Evolutionary conservation across 169 alveolate genomes (phyloP), one percentile per base, ranked within the genome.

Genomic region (Plasmodium ovale): DNA sequence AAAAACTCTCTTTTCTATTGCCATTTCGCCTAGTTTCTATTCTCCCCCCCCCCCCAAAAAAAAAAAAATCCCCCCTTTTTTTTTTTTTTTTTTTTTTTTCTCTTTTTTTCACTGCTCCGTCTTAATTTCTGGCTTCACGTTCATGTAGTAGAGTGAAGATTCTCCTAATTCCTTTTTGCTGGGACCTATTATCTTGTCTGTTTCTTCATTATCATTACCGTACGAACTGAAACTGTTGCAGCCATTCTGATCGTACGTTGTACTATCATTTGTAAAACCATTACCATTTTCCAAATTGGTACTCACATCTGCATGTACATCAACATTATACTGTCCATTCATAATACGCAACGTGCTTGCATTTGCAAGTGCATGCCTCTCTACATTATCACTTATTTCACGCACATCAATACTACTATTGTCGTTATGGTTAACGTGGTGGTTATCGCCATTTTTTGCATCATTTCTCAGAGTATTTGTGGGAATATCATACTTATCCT

Each of bases 111-210:
- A 56, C 29, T 77, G 74, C 31, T 77, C 77, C 19, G 88, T 77
- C 54, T 77, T 44, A 14, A 77, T 77, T 54, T 77, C 88, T 29
- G 88, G 16, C 16, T 77, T 77, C 19, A 39, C 73, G 25, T 37
- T 62, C 88, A 77, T 53, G 54, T 62, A 77, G 31, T 77, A 77
- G n/a, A 77, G 12, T 9, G 88, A 77, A 12, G 88, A 39, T 27
- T 77, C 72, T 31, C 44, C 62, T 10, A 31, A 14, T 53, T 77
- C 74, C 16, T 64, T 64, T 0, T 51, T 33, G 5, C 47, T 64
- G 7, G 72, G 31, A 35, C 64, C 47, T 25, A 69, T 69, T 37
- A 69, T n/a, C 7, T 69, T 69, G 25, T 9, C 12, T 54, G 82
- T n/a, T n/a, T n/a, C 27, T 60, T 47, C 27, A 67, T 62, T 42